Evolutionary conservation across 306 rosid genomes (phyloP).

Genomic region (Fragaria ananassa): DNA sequence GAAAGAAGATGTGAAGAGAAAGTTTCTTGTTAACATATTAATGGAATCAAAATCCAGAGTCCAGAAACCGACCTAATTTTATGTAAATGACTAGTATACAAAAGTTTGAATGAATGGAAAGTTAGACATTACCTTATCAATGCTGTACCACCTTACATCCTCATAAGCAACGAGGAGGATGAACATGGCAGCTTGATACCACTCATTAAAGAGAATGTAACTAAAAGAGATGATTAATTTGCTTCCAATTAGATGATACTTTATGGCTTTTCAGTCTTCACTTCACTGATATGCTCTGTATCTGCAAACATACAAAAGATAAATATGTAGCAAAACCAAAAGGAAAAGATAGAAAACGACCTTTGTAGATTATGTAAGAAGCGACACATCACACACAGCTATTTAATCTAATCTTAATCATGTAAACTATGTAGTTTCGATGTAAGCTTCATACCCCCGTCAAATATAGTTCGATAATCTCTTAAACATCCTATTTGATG

Average conservation of each 20-base stretch:
- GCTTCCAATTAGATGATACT: not conserved
- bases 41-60: constrained; percentile 1
- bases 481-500: not conserved
- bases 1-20: not conserved
- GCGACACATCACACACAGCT: not conserved
- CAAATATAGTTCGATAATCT: not conserved
- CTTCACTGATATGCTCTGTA: not conserved
- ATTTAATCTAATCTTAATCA: not conserved
- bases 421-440: not conserved
- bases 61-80: not conserved
- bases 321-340: too few relatives aligned
- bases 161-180: not conserved
- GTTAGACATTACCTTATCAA: constrained; percentile 1
- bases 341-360: not conserved
- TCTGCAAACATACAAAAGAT: constrained; percentile 4
- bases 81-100: not conserved
- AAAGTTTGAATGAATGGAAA: not conserved
- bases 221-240: not conserved
- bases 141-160: not conserved
- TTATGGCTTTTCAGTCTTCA: constrained; percentile 6
- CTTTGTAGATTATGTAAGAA: not conserved
- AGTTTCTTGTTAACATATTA: not conserved
- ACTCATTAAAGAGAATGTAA: not conserved
- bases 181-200: not conserved
- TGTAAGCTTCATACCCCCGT: not conserved